These are phyloP conservation scores for Medicago ruthenica DNA, from an alignment of 306 rosid genomes.

Conservation along the genomic window DNA sequence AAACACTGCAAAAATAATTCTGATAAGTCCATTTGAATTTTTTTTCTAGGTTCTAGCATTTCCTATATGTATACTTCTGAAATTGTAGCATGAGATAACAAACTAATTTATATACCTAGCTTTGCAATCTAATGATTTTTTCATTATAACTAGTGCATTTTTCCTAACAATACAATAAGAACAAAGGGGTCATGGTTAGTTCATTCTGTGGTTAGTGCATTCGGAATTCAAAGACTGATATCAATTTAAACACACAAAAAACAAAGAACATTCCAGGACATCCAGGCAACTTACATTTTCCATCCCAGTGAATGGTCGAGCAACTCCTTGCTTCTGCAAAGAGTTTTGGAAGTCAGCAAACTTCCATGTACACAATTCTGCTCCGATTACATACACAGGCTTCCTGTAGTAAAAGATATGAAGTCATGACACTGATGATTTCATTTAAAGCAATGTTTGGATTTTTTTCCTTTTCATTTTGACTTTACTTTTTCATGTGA, in stretches of 20 bases:
- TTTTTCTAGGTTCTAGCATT: constrained; percentile 30
- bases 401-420: constrained; percentile 62
- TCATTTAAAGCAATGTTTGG: constrained; percentile 36
- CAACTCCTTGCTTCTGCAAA: constrained; percentile 72
- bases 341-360: constrained; percentile 81
- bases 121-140: constrained; percentile 20
- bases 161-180: neutral
- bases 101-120: constrained; percentile 13
- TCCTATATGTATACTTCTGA: neutral
- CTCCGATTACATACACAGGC: constrained; percentile 85
- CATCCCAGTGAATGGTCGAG: constrained; percentile 73
- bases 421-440: constrained; percentile 31
- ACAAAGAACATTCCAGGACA: constrained; percentile 27
- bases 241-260: neutral
- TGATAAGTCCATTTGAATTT: neutral
- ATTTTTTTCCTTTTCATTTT: neutral
- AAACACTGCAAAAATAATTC: constrained; percentile 14
- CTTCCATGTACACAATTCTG: constrained; percentile 85
- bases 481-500: neutral
- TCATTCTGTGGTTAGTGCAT: constrained; percentile 13
- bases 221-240: constrained; percentile 9
- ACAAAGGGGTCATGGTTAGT: neutral
- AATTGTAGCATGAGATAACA: constrained; percentile 26
- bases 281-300: constrained; percentile 71
- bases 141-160: neutral